Conservation (phyloP, 768 basidiomycete genomes). For the Tubosaeta brunneosetosa region DNA sequence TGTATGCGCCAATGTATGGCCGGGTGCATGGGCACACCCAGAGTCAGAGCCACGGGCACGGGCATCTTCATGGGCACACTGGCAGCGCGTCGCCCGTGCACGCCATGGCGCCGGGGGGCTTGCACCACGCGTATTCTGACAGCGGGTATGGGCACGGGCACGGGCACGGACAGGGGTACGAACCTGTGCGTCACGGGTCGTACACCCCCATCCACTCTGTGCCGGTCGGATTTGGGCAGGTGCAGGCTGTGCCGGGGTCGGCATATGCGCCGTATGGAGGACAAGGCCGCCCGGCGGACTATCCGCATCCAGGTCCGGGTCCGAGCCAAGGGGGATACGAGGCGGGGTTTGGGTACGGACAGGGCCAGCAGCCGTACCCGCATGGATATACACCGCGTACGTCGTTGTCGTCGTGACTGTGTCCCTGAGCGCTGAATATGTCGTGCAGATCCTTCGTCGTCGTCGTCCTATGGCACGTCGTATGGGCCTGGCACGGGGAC, state of each 20-base stretch:
- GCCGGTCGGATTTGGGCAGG: neutral
- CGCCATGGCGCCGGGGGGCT: neutral
- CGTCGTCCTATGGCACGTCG: constrained; percentile 9
- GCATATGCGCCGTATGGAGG: neutral
- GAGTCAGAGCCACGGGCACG: neutral
- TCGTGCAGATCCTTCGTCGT: neutral
- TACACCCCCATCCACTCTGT: constrained; percentile 4
- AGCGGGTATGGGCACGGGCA: neutral
- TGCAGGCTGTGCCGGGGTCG: neutral
- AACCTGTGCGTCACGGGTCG: neutral
- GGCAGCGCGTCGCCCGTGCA: too few relatives aligned
- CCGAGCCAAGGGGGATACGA: neutral
- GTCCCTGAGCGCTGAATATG: neutral
- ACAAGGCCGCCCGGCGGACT: neutral
- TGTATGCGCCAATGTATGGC: neutral
- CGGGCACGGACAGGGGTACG: neutral
- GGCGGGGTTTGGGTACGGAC: neutral
- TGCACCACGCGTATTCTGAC: neutral
- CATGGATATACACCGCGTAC: constrained; percentile 32
- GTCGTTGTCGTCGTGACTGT: constrained; percentile 10
- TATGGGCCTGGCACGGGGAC: constrained; percentile 4
- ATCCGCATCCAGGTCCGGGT: neutral
- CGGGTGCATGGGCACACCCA: neutral
- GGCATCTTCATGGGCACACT: neutral
- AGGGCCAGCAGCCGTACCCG: neutral